Conservation (phyloP, 164 flowering plant species). For the Nymphaea colorata region DNA sequence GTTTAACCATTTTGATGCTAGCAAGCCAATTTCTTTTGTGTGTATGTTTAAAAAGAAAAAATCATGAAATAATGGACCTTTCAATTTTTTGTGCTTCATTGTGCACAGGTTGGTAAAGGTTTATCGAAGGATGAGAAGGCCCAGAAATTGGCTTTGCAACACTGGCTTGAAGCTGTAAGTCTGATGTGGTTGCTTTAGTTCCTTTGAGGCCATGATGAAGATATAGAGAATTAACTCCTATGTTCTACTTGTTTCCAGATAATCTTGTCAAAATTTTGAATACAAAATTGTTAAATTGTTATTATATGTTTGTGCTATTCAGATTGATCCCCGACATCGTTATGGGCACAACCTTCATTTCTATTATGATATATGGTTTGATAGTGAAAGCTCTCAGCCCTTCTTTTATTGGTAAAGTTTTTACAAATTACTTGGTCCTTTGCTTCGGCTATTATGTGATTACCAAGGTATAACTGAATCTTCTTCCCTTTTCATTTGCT, state of each 20-base stretch:
- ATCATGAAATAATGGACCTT: background rate
- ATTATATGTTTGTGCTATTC: background rate
- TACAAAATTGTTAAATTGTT: background rate
- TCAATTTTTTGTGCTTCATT: background rate
- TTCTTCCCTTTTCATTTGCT: no score
- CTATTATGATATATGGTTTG: constrained; percentile 46
- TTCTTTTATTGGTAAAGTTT: constrained; percentile 51
- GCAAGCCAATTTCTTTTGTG: background rate
- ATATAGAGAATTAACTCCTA: background rate
- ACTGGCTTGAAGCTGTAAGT: constrained; percentile 91
- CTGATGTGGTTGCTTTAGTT: background rate
- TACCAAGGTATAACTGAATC: no score
- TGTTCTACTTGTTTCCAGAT: background rate
- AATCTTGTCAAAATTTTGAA: background rate
- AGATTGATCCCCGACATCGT: constrained; percentile 73
- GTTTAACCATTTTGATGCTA: background rate
- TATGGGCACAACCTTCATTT: constrained; percentile 59
- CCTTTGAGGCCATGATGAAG: background rate
- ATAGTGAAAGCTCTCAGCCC: constrained; percentile 43
- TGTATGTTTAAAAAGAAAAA: background rate
- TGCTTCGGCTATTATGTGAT: no score
- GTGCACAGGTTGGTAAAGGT: constrained; percentile 61
- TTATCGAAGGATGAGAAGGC: constrained; percentile 69
- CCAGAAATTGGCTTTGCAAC: constrained; percentile 50
- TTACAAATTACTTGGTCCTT: no score